These are phyloP conservation scores for Boletus tylopilopsis DNA, from an alignment of 768 basidiomycete genomes.

Conservation along the genomic window DNA sequence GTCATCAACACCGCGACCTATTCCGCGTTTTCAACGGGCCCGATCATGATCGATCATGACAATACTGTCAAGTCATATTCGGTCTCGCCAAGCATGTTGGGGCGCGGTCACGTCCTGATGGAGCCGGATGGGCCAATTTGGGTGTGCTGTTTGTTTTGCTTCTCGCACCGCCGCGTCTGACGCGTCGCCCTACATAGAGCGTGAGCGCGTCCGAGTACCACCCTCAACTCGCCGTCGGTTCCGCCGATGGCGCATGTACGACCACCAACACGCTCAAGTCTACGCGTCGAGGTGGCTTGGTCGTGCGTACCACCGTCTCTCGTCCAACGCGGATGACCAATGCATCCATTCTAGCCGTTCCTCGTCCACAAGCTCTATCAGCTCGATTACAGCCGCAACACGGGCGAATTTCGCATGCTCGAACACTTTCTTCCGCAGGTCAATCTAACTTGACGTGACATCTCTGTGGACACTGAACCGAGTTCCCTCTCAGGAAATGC, in stretches of 20 bases:
- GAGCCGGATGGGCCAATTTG: conserved; percentile 80
- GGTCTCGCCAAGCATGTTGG: conserved; percentile 67
- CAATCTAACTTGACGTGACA: background rate
- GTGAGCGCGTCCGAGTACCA: conserved; percentile 80
- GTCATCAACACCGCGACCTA: conserved; percentile 67
- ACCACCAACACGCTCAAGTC: conserved; percentile 71
- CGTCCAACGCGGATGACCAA: background rate
- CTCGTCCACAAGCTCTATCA: conserved; percentile 79
- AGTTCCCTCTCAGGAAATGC: conserved; percentile 42
- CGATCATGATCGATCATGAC: conserved; percentile 79
- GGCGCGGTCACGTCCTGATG: conserved; percentile 65
- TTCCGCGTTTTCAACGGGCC: conserved; percentile 64
- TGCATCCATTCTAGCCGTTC: conserved; percentile 49
- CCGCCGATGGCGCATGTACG: conserved; percentile 77
- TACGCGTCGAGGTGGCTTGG: conserved; percentile 65
- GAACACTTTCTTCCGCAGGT: conserved; percentile 82
- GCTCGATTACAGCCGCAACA: conserved; percentile 79
- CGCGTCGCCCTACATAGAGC: conserved; percentile 46
- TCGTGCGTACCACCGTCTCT: conserved; percentile 44
- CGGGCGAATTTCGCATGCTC: conserved; percentile 80
- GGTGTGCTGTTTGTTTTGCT: conserved; percentile 56
- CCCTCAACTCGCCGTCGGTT: conserved; percentile 77
- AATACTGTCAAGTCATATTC: conserved; percentile 75
- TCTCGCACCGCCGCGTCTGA: background rate
- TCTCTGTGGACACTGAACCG: background rate